Evolutionary conservation across 106 monocot genomes (phyloP).

Genomic region (Dendrobium huoshanense): DNA sequence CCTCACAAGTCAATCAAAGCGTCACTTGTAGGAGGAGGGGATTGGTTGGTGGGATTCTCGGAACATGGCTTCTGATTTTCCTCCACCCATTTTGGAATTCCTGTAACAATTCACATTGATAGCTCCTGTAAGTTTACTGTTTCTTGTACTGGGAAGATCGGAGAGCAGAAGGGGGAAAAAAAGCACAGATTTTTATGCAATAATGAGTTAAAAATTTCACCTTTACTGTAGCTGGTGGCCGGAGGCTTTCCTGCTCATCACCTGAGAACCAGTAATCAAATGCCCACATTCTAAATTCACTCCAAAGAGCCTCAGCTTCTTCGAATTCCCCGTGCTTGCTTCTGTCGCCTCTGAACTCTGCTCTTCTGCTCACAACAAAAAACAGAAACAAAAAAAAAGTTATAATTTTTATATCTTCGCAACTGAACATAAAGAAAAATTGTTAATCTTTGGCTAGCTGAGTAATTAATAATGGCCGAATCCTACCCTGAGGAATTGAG

Average conservation of each 20-base stretch:
- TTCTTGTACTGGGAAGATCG: neutral
- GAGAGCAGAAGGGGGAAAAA: neutral
- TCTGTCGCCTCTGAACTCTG: neutral
- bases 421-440: too few relatives aligned
- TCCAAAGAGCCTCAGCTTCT: slow-evolving; percentile 44
- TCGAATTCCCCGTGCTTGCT: slow-evolving; percentile 12
- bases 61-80: slow-evolving; percentile 10
- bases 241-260: slow-evolving; percentile 8
- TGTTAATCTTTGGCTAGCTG: too few relatives aligned
- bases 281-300: slow-evolving; percentile 41
- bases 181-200: neutral
- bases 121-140: neutral
- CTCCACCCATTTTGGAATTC: neutral
- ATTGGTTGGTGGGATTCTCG: slow-evolving; percentile 19
- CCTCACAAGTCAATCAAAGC: slow-evolving; percentile 12
- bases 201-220: neutral
- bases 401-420: neutral
- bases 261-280: slow-evolving; percentile 7
- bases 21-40: slow-evolving; percentile 10
- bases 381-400: neutral
- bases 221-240: slow-evolving; percentile 4
- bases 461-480: too few relatives aligned
- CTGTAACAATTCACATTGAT: neutral
- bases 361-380: slow-evolving; percentile 14
- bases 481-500: slow-evolving; percentile 19